phyloP scores from a whole-genome alignment of 2,329 filamentous ascomycete species.

The Venturia oleaginea region DNA sequence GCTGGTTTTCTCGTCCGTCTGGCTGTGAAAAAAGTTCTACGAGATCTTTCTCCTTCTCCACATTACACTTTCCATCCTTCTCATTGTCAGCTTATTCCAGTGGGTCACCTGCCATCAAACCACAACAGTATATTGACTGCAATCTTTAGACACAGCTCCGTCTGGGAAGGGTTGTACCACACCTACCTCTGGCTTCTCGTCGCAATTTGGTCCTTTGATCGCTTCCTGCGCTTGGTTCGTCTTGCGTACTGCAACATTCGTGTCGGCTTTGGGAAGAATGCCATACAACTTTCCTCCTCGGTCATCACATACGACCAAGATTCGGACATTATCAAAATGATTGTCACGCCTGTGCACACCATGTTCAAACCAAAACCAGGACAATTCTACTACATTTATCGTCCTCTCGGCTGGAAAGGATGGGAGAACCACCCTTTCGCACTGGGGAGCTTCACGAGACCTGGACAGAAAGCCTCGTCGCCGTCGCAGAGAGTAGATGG shows the following conservation, averaged over 20 bases:
- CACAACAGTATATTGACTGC: constrained; percentile 20
- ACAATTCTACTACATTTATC: constrained; percentile 43
- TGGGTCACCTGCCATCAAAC: constrained; percentile 23
- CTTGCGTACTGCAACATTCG: constrained; percentile 36
- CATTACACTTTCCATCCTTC: constrained; percentile 42
- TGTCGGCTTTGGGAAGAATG: constrained; percentile 21
- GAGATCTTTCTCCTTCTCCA: constrained; percentile 43
- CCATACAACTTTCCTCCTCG: constrained; percentile 27
- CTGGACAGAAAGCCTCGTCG: neutral
- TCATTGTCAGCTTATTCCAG: constrained; percentile 44
- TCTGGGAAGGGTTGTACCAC: constrained; percentile 43
- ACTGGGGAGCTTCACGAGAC: constrained; percentile 22
- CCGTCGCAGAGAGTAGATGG: neutral
- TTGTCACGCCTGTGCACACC: constrained; percentile 30
- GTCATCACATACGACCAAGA: constrained; percentile 34
- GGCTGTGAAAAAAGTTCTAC: constrained; percentile 44
- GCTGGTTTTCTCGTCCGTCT: constrained; percentile 42
- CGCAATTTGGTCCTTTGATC: constrained; percentile 43
- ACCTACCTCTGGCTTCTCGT: constrained; percentile 42
- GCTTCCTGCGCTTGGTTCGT: constrained; percentile 37
- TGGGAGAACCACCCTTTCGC: constrained; percentile 47
- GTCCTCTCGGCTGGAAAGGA: constrained; percentile 33
- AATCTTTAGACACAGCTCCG: constrained; percentile 37
- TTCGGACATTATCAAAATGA: constrained; percentile 39
- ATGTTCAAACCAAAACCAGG: constrained; percentile 33